These are phyloP conservation scores for Angomonas ambiguus DNA, from an alignment of 208 protist species.

Conservation along the genomic window DNA sequence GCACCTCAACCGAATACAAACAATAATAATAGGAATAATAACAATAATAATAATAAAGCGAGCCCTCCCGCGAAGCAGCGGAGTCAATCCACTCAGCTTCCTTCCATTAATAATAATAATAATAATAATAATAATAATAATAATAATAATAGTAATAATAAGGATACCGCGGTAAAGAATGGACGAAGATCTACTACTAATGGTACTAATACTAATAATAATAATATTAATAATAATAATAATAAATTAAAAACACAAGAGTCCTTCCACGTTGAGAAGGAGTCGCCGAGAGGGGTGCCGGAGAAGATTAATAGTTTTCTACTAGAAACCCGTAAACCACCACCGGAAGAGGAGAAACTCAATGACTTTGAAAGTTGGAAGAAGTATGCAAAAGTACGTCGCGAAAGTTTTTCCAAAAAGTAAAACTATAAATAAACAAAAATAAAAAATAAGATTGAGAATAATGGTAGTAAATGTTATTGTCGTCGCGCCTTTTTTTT, in stretches of 20 bases:
- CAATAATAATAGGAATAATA: too few species aligned
- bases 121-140: too few species aligned
- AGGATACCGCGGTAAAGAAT: background rate
- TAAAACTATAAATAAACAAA: background rate
- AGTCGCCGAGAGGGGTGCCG: too few species aligned
- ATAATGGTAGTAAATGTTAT: background rate
- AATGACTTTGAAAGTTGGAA: background rate
- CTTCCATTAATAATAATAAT: too few species aligned
- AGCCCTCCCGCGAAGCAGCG: background rate
- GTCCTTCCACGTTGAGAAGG: too few species aligned
- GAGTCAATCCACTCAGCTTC: background rate
- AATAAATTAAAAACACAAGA: too few species aligned
- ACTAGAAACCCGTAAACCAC: background rate
- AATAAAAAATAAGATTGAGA: background rate
- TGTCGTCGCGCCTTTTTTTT: slow-evolving; percentile 1
- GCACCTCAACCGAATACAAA: too few species aligned
- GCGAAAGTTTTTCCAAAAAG: background rate
- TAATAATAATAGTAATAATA: slow-evolving; percentile 2
- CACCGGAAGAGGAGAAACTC: background rate
- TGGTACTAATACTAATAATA: background rate
- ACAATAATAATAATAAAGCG: background rate
- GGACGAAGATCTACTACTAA: background rate
- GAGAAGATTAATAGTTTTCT: too few species aligned
- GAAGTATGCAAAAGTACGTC: background rate
- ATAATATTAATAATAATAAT: background rate